phyloP scores from a whole-genome alignment of 768 basidiomycete species.

The Nevesoporus exiguus region DNA sequence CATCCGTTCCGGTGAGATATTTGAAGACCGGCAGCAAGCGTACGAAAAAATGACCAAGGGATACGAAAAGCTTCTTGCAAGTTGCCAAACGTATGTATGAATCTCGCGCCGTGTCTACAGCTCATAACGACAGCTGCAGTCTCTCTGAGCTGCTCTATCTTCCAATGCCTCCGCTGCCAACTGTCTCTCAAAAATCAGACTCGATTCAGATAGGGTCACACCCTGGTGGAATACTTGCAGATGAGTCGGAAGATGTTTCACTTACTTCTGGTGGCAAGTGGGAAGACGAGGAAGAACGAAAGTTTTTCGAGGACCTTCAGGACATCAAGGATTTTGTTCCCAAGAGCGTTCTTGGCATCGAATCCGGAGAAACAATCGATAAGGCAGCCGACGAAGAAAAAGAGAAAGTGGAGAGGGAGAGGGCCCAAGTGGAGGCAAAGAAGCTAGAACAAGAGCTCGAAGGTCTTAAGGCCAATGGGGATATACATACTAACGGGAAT shows the following conservation, averaged over 20 bases:
- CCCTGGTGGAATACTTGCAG: constrained; percentile 40
- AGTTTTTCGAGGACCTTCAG: constrained; percentile 90
- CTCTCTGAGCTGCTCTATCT: constrained; percentile 89
- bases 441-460: constrained; percentile 79
- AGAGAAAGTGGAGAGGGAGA: constrained; percentile 52
- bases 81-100: constrained; percentile 74
- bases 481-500: constrained; percentile 20
- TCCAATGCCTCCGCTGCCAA: constrained; percentile 79
- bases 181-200: constrained; percentile 73
- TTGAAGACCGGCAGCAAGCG: constrained; percentile 97
- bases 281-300: constrained; percentile 96
- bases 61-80: constrained; percentile 87
- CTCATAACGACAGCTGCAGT: constrained; percentile 38
- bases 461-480: constrained; percentile 46
- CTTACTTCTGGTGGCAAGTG: constrained; percentile 74
- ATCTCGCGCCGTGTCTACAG: neutral
- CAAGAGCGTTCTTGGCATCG: constrained; percentile 76
- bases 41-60: constrained; percentile 98
- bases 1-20: constrained; percentile 98
- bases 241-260: constrained; percentile 54
- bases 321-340: constrained; percentile 94
- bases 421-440: constrained; percentile 60
- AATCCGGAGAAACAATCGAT: constrained; percentile 37
- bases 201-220: constrained; percentile 74
- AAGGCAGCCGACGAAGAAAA: constrained; percentile 42